Evolutionary conservation across 2,329 filamentous ascomycete genomes (phyloP).

Genomic region (Dactylellina leptospora): DNA sequence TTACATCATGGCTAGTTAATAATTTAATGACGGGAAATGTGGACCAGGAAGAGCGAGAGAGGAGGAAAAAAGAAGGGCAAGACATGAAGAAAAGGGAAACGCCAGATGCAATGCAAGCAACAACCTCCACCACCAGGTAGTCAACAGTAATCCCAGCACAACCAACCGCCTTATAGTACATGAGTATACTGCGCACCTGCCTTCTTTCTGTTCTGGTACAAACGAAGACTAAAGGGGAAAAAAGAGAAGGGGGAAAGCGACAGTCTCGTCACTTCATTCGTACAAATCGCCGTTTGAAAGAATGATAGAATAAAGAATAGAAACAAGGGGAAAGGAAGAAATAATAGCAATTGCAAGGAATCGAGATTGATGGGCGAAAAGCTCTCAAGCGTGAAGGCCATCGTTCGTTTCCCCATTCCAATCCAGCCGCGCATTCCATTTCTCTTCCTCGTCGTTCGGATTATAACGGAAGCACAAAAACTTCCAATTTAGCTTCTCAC

Average conservation of each 20-base stretch:
- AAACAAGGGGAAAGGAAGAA: constrained; percentile 10
- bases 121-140: not conserved
- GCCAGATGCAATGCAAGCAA: constrained; percentile 20
- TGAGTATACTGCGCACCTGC: no score
- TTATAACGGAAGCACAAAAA: constrained; percentile 82
- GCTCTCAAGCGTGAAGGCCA: constrained; percentile 29
- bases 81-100: constrained; percentile 4
- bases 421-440: constrained; percentile 29
- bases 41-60: not conserved
- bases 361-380: not conserved
- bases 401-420: constrained; percentile 35
- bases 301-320: not conserved
- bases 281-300: not conserved
- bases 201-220: no score
- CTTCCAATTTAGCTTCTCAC: constrained; percentile 85
- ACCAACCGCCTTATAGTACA: no score
- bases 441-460: constrained; percentile 60
- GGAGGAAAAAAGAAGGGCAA: constrained; percentile 8
- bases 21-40: not conserved
- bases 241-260: not conserved
- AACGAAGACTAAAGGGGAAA: constrained; percentile 1
- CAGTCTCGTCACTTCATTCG: not conserved
- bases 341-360: not conserved
- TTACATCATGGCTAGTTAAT: constrained; percentile 3
- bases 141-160: not conserved